Evolutionary conservation across 306 rosid species (phyloP).

Genomic region (Ochetophila trinervis): DNA sequence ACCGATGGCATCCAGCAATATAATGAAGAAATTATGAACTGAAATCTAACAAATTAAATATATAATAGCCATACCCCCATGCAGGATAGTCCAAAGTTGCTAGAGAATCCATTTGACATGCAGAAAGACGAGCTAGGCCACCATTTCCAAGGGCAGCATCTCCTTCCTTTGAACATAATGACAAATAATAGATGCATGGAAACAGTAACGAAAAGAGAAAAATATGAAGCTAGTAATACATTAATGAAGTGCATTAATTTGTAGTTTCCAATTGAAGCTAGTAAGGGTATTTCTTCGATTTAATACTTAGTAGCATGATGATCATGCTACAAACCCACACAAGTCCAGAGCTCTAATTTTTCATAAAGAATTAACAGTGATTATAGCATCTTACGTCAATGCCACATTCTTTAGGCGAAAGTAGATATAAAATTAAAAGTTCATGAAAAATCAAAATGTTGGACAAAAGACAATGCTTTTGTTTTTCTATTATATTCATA

Average conservation of each 20-base stretch:
- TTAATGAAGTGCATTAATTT: not conserved
- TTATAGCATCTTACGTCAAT: not conserved
- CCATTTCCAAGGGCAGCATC: slow-evolving; percentile 84
- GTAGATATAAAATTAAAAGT: not conserved
- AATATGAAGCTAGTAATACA: not conserved
- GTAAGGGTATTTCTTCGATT: not conserved
- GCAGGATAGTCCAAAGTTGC: slow-evolving; percentile 84
- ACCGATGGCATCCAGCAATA: not conserved
- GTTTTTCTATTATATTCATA: no score
- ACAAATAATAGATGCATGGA: slow-evolving; percentile 5
- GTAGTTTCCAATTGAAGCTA: not conserved
- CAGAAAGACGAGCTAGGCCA: slow-evolving; percentile 77
- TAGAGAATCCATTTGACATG: slow-evolving; percentile 76
- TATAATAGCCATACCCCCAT: slow-evolving; percentile 53
- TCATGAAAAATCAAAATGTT: not conserved
- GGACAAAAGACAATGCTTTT: no score
- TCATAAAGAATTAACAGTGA: not conserved
- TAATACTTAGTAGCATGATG: slow-evolving; percentile 4
- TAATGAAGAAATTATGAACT: not conserved
- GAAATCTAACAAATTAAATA: not conserved
- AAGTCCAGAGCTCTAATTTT: not conserved
- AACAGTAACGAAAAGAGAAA: not conserved
- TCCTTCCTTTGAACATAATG: slow-evolving; percentile 55
- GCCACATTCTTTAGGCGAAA: not conserved
- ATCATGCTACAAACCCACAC: not conserved